Conservation (phyloP, 192 early-diverging fungal species). For the Mortierella hygrophila region DNA sequence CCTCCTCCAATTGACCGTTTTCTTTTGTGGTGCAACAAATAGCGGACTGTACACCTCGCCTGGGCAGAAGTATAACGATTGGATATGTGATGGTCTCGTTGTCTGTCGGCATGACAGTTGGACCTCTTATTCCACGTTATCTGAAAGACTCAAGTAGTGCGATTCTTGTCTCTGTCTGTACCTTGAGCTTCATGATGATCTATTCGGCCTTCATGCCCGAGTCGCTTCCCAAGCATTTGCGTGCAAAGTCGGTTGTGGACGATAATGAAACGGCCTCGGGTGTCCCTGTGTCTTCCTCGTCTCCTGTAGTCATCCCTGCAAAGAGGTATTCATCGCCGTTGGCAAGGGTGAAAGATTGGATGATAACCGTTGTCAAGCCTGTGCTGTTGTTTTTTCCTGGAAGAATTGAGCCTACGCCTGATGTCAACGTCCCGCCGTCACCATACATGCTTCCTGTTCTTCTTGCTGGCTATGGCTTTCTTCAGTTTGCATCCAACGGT, state of each 20-base stretch:
- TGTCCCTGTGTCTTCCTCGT: too few species aligned
- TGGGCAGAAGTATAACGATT: conserved; percentile 36
- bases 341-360: conserved; percentile 4
- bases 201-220: conserved; percentile 37
- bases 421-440: conserved; percentile 27
- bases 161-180: conserved; percentile 5
- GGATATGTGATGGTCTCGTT: conserved; percentile 38
- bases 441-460: conserved; percentile 26
- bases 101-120: conserved; percentile 22
- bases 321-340: background rate
- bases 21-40: background rate
- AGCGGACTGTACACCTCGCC: conserved; percentile 39
- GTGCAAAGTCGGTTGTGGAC: background rate
- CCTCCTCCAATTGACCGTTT: background rate
- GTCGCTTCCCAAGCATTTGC: conserved; percentile 17
- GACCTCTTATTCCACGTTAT: conserved; percentile 11
- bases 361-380: conserved; percentile 21
- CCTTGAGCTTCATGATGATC: conserved; percentile 3
- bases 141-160: conserved; percentile 8
- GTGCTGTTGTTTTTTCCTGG: conserved; percentile 43
- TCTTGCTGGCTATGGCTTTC: conserved; percentile 15
- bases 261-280: background rate
- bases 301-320: too few species aligned
- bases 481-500: conserved; percentile 27
- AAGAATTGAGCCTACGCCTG: conserved; percentile 18